A percentile compares a stretch with the other conserved stretches of the same genome.
These are phyloP conservation scores for Suhomyces pyralidae DNA, from an alignment of 805 yeast genomes.

Conservation along the genomic window DNA sequence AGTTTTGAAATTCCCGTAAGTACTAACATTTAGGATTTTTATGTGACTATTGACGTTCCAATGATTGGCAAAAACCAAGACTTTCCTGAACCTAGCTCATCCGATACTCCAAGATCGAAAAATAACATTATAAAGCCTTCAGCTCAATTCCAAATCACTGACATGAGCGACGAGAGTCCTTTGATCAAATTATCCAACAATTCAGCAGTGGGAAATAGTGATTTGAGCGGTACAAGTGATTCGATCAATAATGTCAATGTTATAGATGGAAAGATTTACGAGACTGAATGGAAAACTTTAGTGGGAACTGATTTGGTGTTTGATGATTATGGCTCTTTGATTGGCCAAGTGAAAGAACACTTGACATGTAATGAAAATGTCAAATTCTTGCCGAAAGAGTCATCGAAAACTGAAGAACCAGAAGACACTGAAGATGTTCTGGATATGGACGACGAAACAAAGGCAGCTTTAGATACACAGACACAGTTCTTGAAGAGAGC, in stretches of 20 bases:
- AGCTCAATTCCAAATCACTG: constrained; percentile 40
- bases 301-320: constrained; percentile 68
- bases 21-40: constrained; percentile 25
- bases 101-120: constrained; percentile 14
- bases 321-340: constrained; percentile 41
- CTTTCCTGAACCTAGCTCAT: constrained; percentile 8
- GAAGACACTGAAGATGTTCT: constrained; percentile 12
- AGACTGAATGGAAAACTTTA: constrained; percentile 72
- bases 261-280: constrained; percentile 51
- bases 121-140: constrained; percentile 35
- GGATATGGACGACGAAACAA: constrained; percentile 11
- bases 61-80: constrained; percentile 12
- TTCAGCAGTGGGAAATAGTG: constrained; percentile 1
- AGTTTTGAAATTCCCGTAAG: not conserved
- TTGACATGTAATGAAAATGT: constrained; percentile 27
- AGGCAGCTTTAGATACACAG: not conserved
- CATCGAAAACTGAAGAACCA: constrained; percentile 13
- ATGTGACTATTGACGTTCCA: constrained; percentile 34
- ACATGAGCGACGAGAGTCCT: constrained; percentile 31
- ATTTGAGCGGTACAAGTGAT: constrained; percentile 14
- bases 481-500: constrained; percentile 13
- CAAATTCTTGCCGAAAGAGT: constrained; percentile 18
- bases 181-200: constrained; percentile 37
- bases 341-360: constrained; percentile 41
- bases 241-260: constrained; percentile 27